These are phyloP conservation scores for Colletotrichum echinochloae DNA, from an alignment of 2,329 filamentous ascomycete genomes.

Conservation along the genomic window DNA sequence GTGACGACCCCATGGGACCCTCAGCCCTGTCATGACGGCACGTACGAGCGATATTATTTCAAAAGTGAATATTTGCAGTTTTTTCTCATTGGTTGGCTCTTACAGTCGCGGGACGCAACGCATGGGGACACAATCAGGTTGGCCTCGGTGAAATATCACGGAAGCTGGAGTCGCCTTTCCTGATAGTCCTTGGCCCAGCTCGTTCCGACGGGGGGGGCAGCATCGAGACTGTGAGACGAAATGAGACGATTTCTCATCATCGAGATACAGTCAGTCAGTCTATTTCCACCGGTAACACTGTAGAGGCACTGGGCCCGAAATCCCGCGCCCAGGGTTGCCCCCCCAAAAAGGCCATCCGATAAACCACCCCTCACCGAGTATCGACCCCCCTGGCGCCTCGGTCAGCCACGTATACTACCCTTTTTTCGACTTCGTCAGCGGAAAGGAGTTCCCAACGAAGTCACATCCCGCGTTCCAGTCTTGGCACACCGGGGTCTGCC, in stretches of 20 bases:
- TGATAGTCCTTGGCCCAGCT: background rate
- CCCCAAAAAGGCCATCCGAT: conserved; percentile 12
- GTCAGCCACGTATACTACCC: conserved; percentile 11
- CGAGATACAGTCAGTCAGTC: background rate
- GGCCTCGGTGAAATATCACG: background rate
- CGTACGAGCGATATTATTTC: too few species aligned
- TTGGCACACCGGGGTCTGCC: background rate
- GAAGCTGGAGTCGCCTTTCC: background rate
- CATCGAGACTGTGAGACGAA: background rate
- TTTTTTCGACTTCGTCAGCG: conserved; percentile 10
- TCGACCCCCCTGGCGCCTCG: conserved; percentile 22
- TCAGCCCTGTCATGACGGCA: background rate
- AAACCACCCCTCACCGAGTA: conserved; percentile 21
- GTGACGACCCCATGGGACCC: background rate
- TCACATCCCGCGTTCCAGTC: conserved; percentile 18
- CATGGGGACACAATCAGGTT: background rate
- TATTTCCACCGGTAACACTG: background rate
- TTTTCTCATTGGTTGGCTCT: background rate
- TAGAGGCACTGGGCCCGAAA: conserved; percentile 30
- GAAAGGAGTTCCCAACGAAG: conserved; percentile 26
- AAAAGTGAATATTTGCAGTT: background rate
- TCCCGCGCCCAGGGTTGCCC: conserved; percentile 8
- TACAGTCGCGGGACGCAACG: too few species aligned
- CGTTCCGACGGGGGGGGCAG: background rate
- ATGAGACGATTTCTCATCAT: background rate